Percentiles rank a stretch among this genome's conserved stretches.
Evolutionary conservation across 148 eudicot species (phyloP).

Genomic region (Chenopodium suecicum): DNA sequence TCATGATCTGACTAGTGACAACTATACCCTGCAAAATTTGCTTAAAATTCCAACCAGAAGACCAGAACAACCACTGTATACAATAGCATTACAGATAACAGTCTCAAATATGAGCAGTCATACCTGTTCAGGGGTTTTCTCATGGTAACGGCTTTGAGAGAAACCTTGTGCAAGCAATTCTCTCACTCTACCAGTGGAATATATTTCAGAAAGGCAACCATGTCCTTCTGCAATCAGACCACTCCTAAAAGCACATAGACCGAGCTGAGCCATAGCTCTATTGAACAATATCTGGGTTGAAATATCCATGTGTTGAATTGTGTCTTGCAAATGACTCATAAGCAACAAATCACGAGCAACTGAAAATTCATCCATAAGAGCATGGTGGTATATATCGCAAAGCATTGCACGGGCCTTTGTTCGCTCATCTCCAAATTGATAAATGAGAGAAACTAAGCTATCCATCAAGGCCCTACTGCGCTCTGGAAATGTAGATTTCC

Average conservation of each 20-base stretch:
- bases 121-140: slow-evolving; percentile 94
- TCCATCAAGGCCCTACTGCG: slow-evolving; percentile 82
- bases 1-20: background rate
- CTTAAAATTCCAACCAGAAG: background rate
- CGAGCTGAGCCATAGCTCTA: slow-evolving; percentile 93
- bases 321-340: slow-evolving; percentile 96
- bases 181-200: slow-evolving; percentile 90
- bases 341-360: slow-evolving; percentile 74
- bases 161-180: slow-evolving; percentile 92
- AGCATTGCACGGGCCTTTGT: slow-evolving; percentile 97
- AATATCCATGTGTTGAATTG: slow-evolving; percentile 74
- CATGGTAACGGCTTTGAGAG: slow-evolving; percentile 86
- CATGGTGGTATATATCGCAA: slow-evolving; percentile 91
- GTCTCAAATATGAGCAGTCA: background rate
- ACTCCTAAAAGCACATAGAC: slow-evolving; percentile 76
- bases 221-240: slow-evolving; percentile 79
- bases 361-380: slow-evolving; percentile 73
- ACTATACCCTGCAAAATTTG: background rate
- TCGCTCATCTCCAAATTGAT: slow-evolving; percentile 80
- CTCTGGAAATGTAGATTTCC: slow-evolving; percentile 73
- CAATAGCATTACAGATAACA: background rate
- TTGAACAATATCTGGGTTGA: slow-evolving; percentile 88
- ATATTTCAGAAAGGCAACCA: slow-evolving; percentile 74
- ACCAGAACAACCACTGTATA: background rate
- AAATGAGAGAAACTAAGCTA: slow-evolving; percentile 73